Percentiles rank a stretch among this genome's conserved stretches.
Evolutionary conservation across 2,329 filamentous ascomycete species (phyloP).

Genomic region (Aspergillus uvarum): DNA sequence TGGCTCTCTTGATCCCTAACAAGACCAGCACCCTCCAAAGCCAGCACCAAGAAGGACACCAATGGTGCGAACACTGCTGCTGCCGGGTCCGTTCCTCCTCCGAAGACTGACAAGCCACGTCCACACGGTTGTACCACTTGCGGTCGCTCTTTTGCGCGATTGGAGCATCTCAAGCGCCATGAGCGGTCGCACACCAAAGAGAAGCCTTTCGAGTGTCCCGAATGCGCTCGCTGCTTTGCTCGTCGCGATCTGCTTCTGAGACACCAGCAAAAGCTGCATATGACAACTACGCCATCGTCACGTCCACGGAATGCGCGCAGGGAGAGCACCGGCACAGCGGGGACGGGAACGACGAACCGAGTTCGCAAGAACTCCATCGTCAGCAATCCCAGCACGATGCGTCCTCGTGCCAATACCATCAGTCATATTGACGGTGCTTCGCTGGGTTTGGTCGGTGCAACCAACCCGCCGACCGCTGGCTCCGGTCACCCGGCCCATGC

Average conservation of each 20-base stretch:
- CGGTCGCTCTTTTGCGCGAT: slow-evolving; percentile 83
- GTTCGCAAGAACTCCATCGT: slow-evolving; percentile 92
- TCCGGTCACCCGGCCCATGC: slow-evolving; percentile 50
- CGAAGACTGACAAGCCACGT: slow-evolving; percentile 95
- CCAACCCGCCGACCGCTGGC: slow-evolving; percentile 22
- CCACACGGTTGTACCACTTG: slow-evolving; percentile 94
- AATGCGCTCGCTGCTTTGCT: slow-evolving; percentile 93
- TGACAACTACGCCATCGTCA: slow-evolving; percentile 83
- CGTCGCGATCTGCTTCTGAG: slow-evolving; percentile 85
- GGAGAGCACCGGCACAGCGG: slow-evolving; percentile 77
- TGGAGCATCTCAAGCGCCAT: slow-evolving; percentile 96
- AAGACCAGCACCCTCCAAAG: slow-evolving; percentile 22
- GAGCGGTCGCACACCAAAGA: slow-evolving; percentile 98
- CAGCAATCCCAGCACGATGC: slow-evolving; percentile 61
- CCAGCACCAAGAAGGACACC: slow-evolving; percentile 30
- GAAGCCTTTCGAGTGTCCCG: slow-evolving; percentile 96
- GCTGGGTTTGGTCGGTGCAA: slow-evolving; percentile 60
- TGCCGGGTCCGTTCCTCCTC: slow-evolving; percentile 58
- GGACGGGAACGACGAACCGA: slow-evolving; percentile 66
- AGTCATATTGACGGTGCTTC: slow-evolving; percentile 81
- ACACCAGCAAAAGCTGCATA: slow-evolving; percentile 98
- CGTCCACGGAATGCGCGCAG: slow-evolving; percentile 78
- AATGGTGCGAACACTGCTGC: slow-evolving; percentile 32
- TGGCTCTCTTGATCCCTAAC: slow-evolving; percentile 24
- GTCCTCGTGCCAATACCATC: slow-evolving; percentile 92